Conservation (phyloP, 129 eudicot genomes). For the Cynara cardunculus region DNA sequence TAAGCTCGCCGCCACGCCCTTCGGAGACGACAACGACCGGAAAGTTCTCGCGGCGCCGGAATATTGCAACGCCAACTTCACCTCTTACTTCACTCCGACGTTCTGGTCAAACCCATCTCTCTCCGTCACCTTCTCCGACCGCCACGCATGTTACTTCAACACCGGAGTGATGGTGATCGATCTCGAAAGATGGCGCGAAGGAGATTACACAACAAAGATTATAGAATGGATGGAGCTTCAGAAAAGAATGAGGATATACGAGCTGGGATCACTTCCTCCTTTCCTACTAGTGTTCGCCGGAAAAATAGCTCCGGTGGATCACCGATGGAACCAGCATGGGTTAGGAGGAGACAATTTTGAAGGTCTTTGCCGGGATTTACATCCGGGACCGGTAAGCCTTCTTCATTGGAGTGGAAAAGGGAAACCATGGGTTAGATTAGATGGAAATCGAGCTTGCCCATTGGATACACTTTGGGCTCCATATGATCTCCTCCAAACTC, state of each 20-base stretch:
- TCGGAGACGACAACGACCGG: constrained; percentile 22
- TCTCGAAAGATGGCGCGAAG: constrained; percentile 61
- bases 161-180: constrained; percentile 95
- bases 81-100: constrained; percentile 77
- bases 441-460: constrained; percentile 67
- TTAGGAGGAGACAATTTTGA: constrained; percentile 80
- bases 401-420: constrained; percentile 98
- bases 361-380: constrained; percentile 81
- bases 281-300: constrained; percentile 86
- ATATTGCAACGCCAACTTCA: constrained; percentile 82
- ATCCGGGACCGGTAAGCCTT: constrained; percentile 91
- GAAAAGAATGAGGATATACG: constrained; percentile 87
- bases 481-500: constrained; percentile 66
- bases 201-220: constrained; percentile 57
- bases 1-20: constrained; percentile 56
- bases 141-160: constrained; percentile 76
- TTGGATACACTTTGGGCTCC: constrained; percentile 91
- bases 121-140: constrained; percentile 56
- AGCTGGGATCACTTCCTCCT: constrained; percentile 81
- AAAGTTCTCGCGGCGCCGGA: constrained; percentile 80
- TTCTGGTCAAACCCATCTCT: constrained; percentile 91
- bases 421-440: constrained; percentile 90
- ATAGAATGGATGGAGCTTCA: constrained; percentile 96
- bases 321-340: constrained; percentile 95
- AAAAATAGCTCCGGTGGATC: constrained; percentile 81